A percentile compares a stretch with the other conserved stretches of the same genome.
These are phyloP conservation scores for Suillus brevipes DNA, from an alignment of 768 basidiomycete genomes.

Conservation along the genomic window DNA sequence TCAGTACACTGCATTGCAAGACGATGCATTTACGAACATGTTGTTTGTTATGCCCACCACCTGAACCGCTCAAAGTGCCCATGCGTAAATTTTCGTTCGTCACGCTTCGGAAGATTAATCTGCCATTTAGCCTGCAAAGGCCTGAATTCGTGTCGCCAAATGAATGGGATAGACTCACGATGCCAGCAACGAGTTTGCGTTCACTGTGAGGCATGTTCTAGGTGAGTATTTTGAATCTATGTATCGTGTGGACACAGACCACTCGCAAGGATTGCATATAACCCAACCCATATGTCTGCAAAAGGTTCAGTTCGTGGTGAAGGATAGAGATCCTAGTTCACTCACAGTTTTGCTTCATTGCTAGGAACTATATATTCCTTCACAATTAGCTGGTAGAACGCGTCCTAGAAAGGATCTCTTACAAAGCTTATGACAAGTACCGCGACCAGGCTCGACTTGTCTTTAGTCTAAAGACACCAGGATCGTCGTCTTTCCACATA, in stretches of 20 bases:
- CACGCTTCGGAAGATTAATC: neutral
- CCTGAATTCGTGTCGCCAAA: neutral
- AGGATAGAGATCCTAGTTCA: neutral
- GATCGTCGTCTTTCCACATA: neutral
- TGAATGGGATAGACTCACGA: neutral
- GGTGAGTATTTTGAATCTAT: neutral
- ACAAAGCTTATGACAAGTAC: neutral
- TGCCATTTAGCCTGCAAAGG: neutral
- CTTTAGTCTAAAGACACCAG: neutral
- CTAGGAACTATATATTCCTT: neutral
- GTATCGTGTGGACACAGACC: neutral
- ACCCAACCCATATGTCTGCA: conserved; percentile 4
- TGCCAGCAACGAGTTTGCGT: conserved; percentile 1
- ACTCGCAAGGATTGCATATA: conserved; percentile 1
- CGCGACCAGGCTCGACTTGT: neutral
- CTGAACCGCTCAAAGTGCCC: neutral
- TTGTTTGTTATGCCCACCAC: neutral
- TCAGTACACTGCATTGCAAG: neutral
- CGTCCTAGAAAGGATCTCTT: neutral
- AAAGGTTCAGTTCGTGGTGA: neutral
- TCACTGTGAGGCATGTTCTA: neutral
- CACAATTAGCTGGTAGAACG: neutral
- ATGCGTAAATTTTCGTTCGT: neutral
- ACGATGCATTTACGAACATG: neutral
- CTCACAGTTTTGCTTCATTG: conserved; percentile 2